These are phyloP conservation scores for Nigrograna mackinnonii DNA, from an alignment of 2,329 filamentous ascomycete species.

Conservation along the genomic window DNA sequence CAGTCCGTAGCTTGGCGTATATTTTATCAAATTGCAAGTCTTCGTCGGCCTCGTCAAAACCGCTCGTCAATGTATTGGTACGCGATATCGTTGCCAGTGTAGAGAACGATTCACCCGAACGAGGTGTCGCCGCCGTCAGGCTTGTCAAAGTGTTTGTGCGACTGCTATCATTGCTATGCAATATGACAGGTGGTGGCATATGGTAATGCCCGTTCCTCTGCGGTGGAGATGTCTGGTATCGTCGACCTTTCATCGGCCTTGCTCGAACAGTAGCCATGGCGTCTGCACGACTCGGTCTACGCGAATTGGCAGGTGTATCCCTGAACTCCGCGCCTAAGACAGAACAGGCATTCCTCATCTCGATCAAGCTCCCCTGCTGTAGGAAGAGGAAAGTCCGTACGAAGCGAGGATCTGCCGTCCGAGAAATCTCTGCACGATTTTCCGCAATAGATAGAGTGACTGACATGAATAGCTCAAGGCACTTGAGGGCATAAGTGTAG, in stretches of 20 bases:
- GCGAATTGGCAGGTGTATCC: slow-evolving; percentile 21
- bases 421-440: slow-evolving; percentile 52
- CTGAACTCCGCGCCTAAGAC: slow-evolving; percentile 50
- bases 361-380: slow-evolving; percentile 61
- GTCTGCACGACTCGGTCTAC: slow-evolving; percentile 24
- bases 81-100: slow-evolving; percentile 54
- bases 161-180: slow-evolving; percentile 52
- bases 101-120: slow-evolving; percentile 80
- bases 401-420: slow-evolving; percentile 59
- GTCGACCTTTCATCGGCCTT: slow-evolving; percentile 30
- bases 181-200: slow-evolving; percentile 43
- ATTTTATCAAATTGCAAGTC: slow-evolving; percentile 82
- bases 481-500: slow-evolving; percentile 37
- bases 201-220: slow-evolving; percentile 36
- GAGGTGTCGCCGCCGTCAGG: slow-evolving; percentile 64
- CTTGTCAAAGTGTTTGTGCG: slow-evolving; percentile 57
- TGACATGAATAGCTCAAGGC: slow-evolving; percentile 39
- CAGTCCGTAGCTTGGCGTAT: slow-evolving; percentile 73
- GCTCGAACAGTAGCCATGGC: slow-evolving; percentile 29
- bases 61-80: slow-evolving; percentile 59
- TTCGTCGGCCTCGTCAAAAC: slow-evolving; percentile 68
- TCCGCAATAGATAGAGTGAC: slow-evolving; percentile 41
- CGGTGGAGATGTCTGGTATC: slow-evolving; percentile 35
- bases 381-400: slow-evolving; percentile 63
- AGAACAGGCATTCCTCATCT: slow-evolving; percentile 62